These are phyloP conservation scores for Ascochyta fabae DNA, from an alignment of 2,329 filamentous ascomycete genomes.

Conservation along the genomic window DNA sequence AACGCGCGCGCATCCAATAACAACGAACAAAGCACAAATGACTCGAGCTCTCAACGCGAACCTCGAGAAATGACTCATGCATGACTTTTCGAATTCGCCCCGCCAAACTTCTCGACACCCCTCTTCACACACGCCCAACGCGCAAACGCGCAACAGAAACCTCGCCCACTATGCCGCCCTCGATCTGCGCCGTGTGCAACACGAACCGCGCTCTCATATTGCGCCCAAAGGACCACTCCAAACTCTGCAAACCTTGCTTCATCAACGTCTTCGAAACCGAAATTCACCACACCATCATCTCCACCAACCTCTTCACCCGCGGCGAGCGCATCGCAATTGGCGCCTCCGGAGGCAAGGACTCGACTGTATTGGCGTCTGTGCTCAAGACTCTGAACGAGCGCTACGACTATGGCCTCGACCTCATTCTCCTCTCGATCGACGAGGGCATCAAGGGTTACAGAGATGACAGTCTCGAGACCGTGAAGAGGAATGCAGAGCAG, in stretches of 20 bases:
- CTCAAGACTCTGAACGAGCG: conserved; percentile 93
- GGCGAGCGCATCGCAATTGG: conserved; percentile 93
- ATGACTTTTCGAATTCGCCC: conserved; percentile 6
- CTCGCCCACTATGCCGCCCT: conserved; percentile 70
- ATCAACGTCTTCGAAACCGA: conserved; percentile 87
- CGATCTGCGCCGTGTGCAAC: conserved; percentile 77
- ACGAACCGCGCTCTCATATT: conserved; percentile 84
- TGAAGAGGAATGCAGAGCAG: conserved; percentile 89
- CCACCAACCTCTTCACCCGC: conserved; percentile 77
- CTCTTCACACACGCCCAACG: neutral
- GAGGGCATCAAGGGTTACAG: conserved; percentile 97
- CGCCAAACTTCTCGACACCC: conserved; percentile 4
- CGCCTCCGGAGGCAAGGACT: conserved; percentile 96
- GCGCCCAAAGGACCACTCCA: conserved; percentile 91
- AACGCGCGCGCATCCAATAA: neutral
- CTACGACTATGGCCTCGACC: conserved; percentile 82
- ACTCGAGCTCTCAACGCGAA: neutral
- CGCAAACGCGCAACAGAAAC: conserved; percentile 2
- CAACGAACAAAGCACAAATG: neutral
- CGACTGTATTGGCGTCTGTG: conserved; percentile 91
- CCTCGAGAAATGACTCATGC: conserved; percentile 15
- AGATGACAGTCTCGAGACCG: conserved; percentile 94
- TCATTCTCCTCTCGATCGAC: conserved; percentile 89
- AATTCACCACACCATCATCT: conserved; percentile 88
- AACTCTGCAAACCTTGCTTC: conserved; percentile 91